phyloP scores from a whole-genome alignment of 768 basidiomycete genomes.

The Suillus subluteus region DNA sequence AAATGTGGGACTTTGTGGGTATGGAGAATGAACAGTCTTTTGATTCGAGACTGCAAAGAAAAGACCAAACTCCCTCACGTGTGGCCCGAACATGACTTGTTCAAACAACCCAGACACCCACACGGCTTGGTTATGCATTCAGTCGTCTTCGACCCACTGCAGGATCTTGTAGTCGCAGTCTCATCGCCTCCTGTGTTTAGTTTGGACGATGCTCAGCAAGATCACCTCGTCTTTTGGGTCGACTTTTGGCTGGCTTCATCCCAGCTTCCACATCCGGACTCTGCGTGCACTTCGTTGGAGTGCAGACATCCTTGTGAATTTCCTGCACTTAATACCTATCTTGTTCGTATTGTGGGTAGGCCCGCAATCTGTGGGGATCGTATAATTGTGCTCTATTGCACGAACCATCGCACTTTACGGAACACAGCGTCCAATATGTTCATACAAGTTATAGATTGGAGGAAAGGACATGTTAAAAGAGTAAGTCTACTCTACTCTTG shows the following conservation, averaged over 20 bases:
- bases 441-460: constrained; percentile 6
- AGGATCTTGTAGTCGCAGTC: neutral
- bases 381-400: neutral
- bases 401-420: no score
- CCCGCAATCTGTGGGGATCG: neutral
- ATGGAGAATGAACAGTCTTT: neutral
- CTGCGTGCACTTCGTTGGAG: neutral
- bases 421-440: neutral
- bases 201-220: neutral
- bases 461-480: neutral
- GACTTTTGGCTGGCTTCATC: neutral
- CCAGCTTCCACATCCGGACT: constrained; percentile 1
- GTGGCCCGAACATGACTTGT: neutral
- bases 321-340: neutral
- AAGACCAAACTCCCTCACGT: neutral
- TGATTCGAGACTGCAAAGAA: neutral
- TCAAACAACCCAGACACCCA: neutral
- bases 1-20: constrained; percentile 8
- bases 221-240: neutral
- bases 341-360: neutral
- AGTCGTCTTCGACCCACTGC: neutral
- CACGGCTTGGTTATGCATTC: neutral
- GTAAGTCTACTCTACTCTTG: neutral
- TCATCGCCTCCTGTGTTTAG: neutral
- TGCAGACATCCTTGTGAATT: neutral